phyloP scores from a whole-genome alignment of 1,284 basidiomycete genomes.

The Marasmius sp. region DNA sequence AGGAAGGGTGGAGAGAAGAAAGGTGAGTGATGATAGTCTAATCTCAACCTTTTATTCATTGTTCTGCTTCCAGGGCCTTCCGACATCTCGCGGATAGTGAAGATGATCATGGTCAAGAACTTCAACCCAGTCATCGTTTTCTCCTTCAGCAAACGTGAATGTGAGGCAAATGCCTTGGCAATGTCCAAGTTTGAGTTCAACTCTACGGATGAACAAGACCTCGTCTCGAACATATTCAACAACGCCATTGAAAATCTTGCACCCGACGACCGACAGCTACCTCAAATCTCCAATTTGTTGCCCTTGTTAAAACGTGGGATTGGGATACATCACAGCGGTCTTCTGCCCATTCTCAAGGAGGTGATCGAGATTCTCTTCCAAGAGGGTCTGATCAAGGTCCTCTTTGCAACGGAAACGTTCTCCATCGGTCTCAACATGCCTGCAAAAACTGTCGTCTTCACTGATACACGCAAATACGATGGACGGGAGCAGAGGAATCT shows the following conservation, averaged over 20 bases:
- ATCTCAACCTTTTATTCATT: constrained; percentile 3
- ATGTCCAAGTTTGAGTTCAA: constrained; percentile 98
- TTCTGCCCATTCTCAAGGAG: constrained; percentile 97
- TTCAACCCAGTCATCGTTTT: constrained; percentile 99
- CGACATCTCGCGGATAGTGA: constrained; percentile 97
- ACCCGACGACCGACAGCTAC: constrained; percentile 86
- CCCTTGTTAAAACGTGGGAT: constrained; percentile 95
- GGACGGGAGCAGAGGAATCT: constrained; percentile 93
- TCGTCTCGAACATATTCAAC: constrained; percentile 88
- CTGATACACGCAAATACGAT: constrained; percentile 93
- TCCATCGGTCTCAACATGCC: constrained; percentile 99
- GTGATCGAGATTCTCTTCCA: constrained; percentile 99
- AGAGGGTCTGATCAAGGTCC: constrained; percentile 97
- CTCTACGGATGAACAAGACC: constrained; percentile 88
- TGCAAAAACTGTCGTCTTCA: constrained; percentile 99
- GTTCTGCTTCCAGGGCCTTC: constrained; percentile 60
- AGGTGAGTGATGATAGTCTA: constrained; percentile 46
- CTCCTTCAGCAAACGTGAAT: constrained; percentile 98
- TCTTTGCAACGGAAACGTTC: constrained; percentile 99
- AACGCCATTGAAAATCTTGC: constrained; percentile 93
- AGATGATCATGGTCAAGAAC: constrained; percentile 98
- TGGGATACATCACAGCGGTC: constrained; percentile 97
- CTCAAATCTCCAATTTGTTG: constrained; percentile 92
- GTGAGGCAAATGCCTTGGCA: constrained; percentile 88
- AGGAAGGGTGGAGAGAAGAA: constrained; percentile 92